Percentiles rank a stretch among this genome's conserved stretches.
Conservation (phyloP, 2,329 filamentous ascomycete genomes). For the Pseudomassariella vexata region DNA sequence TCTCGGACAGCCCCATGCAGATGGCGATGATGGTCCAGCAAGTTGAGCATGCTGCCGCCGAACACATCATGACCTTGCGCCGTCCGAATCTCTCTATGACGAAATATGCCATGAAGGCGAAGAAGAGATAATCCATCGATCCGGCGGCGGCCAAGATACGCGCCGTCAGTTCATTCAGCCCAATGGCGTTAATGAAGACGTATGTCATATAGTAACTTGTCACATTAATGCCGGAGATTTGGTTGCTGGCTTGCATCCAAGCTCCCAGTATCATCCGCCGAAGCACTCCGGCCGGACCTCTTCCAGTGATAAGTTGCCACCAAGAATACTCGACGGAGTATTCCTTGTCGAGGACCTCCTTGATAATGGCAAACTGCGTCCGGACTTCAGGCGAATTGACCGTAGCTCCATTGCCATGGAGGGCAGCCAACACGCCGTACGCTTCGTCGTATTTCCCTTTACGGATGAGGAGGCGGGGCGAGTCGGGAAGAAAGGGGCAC, state of each 20-base stretch:
- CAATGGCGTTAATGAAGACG: constrained; percentile 45
- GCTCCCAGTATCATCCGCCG: constrained; percentile 13
- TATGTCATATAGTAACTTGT: constrained; percentile 33
- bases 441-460: constrained; percentile 22
- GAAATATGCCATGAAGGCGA: constrained; percentile 18
- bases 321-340: constrained; percentile 20
- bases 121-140: constrained; percentile 18
- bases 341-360: constrained; percentile 17
- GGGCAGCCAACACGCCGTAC: constrained; percentile 15
- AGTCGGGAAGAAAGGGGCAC: constrained; percentile 20
- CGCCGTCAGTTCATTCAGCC: constrained; percentile 39
- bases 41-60: constrained; percentile 18
- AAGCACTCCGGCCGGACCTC: background rate
- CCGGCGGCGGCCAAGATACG: constrained; percentile 45
- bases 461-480: constrained; percentile 19
- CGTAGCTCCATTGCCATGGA: constrained; percentile 14
- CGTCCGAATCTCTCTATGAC: constrained; percentile 23
- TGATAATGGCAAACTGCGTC: constrained; percentile 8
- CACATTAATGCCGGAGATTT: constrained; percentile 14
- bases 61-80: constrained; percentile 23
- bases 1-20: constrained; percentile 17
- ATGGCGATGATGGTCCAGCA: constrained; percentile 24
- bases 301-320: constrained; percentile 8
- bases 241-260: constrained; percentile 10
- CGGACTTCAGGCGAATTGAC: background rate